Evolutionary conservation across 257 asterid genomes (phyloP).

Genomic region (Salvia splendens): DNA sequence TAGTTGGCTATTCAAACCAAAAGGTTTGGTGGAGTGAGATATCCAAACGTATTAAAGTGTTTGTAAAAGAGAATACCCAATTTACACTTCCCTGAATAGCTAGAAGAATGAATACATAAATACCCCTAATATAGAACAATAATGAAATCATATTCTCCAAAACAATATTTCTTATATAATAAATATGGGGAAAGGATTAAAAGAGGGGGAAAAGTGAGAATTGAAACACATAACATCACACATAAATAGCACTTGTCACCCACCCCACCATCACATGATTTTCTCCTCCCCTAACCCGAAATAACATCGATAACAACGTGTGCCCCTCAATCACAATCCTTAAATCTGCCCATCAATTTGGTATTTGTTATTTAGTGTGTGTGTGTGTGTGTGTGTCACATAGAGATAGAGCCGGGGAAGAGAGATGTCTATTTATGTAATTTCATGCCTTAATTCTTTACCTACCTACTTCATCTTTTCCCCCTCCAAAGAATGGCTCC

Average conservation of each 20-base stretch:
- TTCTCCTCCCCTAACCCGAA: slow-evolving; percentile 36
- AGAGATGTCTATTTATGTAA: slow-evolving; percentile 47
- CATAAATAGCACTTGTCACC: slow-evolving; percentile 39
- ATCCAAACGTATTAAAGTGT: background rate
- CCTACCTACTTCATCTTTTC: slow-evolving; percentile 51
- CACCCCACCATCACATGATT: slow-evolving; percentile 47
- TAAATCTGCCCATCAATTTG: slow-evolving; percentile 47
- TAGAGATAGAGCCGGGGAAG: slow-evolving; percentile 10
- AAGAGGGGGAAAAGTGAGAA: background rate
- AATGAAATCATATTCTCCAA: background rate
- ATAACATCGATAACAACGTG: slow-evolving; percentile 39
- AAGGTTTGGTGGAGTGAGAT: background rate
- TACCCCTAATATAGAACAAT: background rate
- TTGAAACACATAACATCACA: slow-evolving; percentile 14
- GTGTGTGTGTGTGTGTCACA: slow-evolving; percentile 7
- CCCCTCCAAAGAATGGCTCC: slow-evolving; percentile 45
- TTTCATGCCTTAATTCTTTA: slow-evolving; percentile 46
- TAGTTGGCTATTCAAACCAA: background rate
- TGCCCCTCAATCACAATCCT: slow-evolving; percentile 44
- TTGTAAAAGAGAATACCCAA: background rate
- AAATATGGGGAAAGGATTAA: background rate
- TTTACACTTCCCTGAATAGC: background rate
- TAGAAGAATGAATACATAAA: background rate
- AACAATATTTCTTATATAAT: background rate
- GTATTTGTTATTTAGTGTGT: slow-evolving; percentile 30